Base-by-base conservation (phyloP, 1,139 yeast species). In the Pichia sp. region DNA sequence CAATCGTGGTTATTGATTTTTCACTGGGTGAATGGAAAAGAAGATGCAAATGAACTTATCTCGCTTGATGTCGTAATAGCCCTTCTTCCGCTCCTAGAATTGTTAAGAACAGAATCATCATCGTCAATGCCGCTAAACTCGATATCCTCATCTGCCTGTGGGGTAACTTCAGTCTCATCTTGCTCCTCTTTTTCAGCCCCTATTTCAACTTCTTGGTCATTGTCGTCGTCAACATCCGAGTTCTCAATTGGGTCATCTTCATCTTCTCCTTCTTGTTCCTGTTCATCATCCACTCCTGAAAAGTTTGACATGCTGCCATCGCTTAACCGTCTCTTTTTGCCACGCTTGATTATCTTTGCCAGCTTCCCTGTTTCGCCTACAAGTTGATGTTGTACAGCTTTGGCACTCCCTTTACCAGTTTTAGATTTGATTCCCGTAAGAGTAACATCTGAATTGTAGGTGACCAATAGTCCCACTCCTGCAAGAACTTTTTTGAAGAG, bases 401-500 rank as follows among this genome's bases (percentile, higher is more conserved):
- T 38, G 5, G 19, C 41, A 16, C 41, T 7, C 6, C 41, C 19
- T 34, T 26, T 45, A 2, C 4, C 15, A 11, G 38, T 43, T 2
- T 29, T 38, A 7, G 5, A 16, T 38, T 38, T 38, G 6, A n/a
- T 32, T 19, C 10, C 34, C 11, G 11, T 46, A 4, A 45, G 45
- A 29, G 13, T 23, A 26, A n/a, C 30, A 13, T 45, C 45, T 2
- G 34, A 34, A 10, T 50, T 52, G 40, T 31, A 23, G 15, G 41
- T 26, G 8, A 47, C 40, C 6, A 57, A 32, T 2, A 50, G 15
- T 10, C 55, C 57, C 7, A 56, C 54, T 15, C 53, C 50, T 10
- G 31, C 29, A 19, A 61, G 43, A 1, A 59, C 50, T 4, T 45
- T 54, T 2, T 31, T 36, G 31, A 45, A 75, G 29, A 74, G 52